Percentiles rank a stretch among this genome's conserved stretches.
Evolutionary conservation across 2,329 filamentous ascomycete species (phyloP).

Genomic region (Hypoxylon sp.): DNA sequence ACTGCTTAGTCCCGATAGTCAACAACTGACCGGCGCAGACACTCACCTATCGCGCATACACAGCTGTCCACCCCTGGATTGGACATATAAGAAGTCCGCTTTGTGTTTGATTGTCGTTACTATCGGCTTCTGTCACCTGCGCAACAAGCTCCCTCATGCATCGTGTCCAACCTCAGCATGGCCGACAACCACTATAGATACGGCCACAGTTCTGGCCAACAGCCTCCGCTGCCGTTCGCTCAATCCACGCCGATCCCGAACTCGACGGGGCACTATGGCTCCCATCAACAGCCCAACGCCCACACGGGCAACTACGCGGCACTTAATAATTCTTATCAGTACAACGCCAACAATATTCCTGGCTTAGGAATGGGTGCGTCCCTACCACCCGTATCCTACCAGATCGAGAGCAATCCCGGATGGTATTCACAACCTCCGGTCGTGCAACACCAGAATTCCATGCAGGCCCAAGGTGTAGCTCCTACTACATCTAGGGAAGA

Average conservation of each 20-base stretch:
- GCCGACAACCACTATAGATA: slow-evolving; percentile 51
- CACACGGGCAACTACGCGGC: slow-evolving; percentile 39
- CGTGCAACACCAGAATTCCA: background rate
- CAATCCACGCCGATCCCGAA: slow-evolving; percentile 23
- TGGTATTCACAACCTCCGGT: slow-evolving; percentile 29
- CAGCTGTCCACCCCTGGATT: background rate
- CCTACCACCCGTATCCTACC: slow-evolving; percentile 25
- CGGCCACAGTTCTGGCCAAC: slow-evolving; percentile 44
- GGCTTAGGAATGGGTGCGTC: slow-evolving; percentile 48
- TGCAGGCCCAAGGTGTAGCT: background rate
- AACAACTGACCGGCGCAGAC: slow-evolving; percentile 10
- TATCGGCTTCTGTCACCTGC: slow-evolving; percentile 7
- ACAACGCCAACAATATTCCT: slow-evolving; percentile 51
- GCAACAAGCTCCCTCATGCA: slow-evolving; percentile 18
- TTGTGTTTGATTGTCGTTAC: slow-evolving; percentile 7
- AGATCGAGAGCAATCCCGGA: slow-evolving; percentile 9
- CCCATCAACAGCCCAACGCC: slow-evolving; percentile 24
- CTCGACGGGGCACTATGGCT: slow-evolving; percentile 20
- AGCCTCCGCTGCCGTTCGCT: slow-evolving; percentile 34
- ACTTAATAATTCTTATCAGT: slow-evolving; percentile 48
- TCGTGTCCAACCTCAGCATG: slow-evolving; percentile 44
- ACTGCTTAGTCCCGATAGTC: background rate
- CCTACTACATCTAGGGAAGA: slow-evolving; percentile 1
- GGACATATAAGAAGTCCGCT: background rate
- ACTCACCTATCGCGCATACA: background rate